A percentile compares a stretch with the other conserved stretches of the same genome.
phyloP scores from a whole-genome alignment of 2,329 filamentous ascomycete species.

The Alternaria ethzedia region DNA sequence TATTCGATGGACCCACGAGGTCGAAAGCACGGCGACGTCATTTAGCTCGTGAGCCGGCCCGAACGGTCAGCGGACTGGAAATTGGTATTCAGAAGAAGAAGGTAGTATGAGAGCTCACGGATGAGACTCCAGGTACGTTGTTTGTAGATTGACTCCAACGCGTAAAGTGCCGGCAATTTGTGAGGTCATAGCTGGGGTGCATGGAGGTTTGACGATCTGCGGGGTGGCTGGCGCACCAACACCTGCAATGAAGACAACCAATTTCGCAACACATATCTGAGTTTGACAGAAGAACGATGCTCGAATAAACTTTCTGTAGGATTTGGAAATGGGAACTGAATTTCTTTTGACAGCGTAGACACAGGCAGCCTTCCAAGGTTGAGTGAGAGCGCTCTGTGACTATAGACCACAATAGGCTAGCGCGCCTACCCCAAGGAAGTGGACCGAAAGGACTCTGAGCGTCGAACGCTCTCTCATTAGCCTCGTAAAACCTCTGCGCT shows the following conservation, averaged over 20 bases:
- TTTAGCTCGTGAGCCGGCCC: conserved; percentile 7
- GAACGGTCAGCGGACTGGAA: conserved; percentile 10
- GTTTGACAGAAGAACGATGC: not conserved
- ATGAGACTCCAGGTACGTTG: not conserved
- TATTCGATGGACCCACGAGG: conserved; percentile 15
- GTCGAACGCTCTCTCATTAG: not conserved
- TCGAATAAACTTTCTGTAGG: not conserved
- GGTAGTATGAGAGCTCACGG: not conserved
- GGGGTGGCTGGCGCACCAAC: conserved; percentile 7
- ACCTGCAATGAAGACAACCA: not conserved
- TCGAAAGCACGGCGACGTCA: conserved; percentile 27
- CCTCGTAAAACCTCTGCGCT: not conserved
- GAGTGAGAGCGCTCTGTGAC: not conserved
- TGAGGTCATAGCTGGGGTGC: conserved; percentile 1
- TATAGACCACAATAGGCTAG: not conserved
- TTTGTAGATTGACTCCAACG: conserved; percentile 10
- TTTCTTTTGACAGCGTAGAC: not conserved
- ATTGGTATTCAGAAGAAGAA: conserved; percentile 15
- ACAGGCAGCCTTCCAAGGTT: not conserved
- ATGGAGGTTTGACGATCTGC: conserved; percentile 12
- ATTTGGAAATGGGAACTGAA: not conserved
- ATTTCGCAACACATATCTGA: not conserved
- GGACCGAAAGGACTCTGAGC: not conserved
- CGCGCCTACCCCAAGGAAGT: not conserved
- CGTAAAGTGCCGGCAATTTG: not conserved